phyloP scores from a whole-genome alignment of 2,329 filamentous ascomycete species.

The Paraconiothyrium sp. region DNA sequence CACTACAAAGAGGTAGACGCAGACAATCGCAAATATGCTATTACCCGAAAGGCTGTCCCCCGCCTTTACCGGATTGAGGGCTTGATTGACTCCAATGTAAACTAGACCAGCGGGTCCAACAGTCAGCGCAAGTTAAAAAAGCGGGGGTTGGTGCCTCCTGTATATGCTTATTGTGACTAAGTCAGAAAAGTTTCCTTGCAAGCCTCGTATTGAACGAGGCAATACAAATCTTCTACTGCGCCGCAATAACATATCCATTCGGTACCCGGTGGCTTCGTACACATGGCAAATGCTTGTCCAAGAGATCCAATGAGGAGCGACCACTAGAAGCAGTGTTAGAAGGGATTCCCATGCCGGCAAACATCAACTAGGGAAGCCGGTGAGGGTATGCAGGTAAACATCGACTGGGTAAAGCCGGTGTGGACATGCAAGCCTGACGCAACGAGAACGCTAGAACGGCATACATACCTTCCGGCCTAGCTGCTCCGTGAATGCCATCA shows the following conservation, averaged over 20 bases:
- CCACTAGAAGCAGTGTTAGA: constrained; percentile 36
- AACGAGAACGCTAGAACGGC: constrained; percentile 1
- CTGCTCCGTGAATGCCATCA: constrained; percentile 58
- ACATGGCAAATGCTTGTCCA: constrained; percentile 57
- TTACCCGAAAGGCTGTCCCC: constrained; percentile 46
- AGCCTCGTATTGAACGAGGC: background rate
- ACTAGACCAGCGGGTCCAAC: background rate
- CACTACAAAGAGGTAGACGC: constrained; percentile 60
- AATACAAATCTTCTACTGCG: background rate
- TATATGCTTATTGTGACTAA: background rate
- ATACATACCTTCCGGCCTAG: constrained; percentile 52
- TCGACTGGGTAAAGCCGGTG: constrained; percentile 4
- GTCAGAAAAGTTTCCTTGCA: background rate
- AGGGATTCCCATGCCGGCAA: constrained; percentile 6
- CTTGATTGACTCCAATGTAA: constrained; percentile 45
- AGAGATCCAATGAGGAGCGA: constrained; percentile 53
- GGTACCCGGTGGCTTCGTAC: background rate
- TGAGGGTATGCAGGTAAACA: constrained; percentile 9
- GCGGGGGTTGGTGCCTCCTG: background rate
- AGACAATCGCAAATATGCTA: constrained; percentile 60
- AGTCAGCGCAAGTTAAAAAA: background rate
- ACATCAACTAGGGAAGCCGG: constrained; percentile 1
- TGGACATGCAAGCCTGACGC: constrained; percentile 4
- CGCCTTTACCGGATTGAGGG: constrained; percentile 43
- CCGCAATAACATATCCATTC: background rate